A percentile compares a stretch with the other conserved stretches of the same genome.
Conservation (phyloP, 2,329 filamentous ascomycete genomes). For the Calonectria ilicicola region DNA sequence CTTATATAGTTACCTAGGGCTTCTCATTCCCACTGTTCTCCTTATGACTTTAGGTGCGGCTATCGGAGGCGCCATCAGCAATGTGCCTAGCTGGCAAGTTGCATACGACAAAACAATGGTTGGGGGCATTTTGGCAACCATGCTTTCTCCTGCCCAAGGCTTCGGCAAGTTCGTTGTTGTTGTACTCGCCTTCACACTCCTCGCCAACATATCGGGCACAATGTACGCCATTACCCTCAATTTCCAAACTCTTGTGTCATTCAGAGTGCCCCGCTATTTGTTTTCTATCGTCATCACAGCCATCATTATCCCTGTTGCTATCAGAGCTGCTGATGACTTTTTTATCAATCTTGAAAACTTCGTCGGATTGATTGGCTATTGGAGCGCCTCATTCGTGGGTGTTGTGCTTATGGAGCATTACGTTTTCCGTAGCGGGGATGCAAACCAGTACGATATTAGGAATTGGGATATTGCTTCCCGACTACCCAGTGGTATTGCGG, state of each 20-base stretch:
- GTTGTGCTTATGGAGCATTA: neutral
- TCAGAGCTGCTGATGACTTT: neutral
- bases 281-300: neutral
- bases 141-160: neutral
- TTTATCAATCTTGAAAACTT: neutral
- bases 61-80: neutral
- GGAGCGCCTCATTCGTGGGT: neutral
- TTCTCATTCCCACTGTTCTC: neutral
- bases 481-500: neutral
- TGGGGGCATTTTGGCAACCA: neutral
- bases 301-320: neutral
- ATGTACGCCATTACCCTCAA: constrained; percentile 4
- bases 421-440: neutral
- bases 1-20: neutral
- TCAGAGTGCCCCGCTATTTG: neutral
- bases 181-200: neutral
- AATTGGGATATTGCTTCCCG: neutral
- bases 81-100: neutral
- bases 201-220: neutral
- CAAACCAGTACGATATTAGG: neutral
- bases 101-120: neutral
- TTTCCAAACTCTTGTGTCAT: neutral
- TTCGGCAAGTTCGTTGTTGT: constrained; percentile 1
- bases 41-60: neutral
- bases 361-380: neutral